These are phyloP conservation scores for Aspergillus ochraceus DNA, from an alignment of 2,329 filamentous ascomycete species.

Conservation along the genomic window DNA sequence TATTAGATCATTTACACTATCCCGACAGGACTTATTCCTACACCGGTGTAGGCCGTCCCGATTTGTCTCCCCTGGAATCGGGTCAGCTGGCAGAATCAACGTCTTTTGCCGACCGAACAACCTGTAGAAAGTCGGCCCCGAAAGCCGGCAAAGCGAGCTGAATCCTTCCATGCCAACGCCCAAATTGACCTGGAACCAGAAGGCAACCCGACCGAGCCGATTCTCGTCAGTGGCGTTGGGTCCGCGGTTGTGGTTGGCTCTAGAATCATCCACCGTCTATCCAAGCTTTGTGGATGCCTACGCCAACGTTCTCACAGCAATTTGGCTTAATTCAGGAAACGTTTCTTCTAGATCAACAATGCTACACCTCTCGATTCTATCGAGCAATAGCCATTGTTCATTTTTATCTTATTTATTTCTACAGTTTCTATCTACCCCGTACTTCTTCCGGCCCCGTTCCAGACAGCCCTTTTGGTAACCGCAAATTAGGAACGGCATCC, in stretches of 20 bases:
- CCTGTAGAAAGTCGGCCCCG: constrained; percentile 6
- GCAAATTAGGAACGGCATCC: background rate
- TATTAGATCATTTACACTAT: background rate
- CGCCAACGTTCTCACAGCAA: background rate
- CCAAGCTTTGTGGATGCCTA: constrained; percentile 12
- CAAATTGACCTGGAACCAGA: background rate
- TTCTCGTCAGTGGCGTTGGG: constrained; percentile 8
- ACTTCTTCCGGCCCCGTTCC: background rate
- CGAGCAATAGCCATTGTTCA: too few relatives aligned
- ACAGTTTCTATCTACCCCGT: too few relatives aligned
- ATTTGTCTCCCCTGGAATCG: background rate
- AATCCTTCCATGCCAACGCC: background rate
- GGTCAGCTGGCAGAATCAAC: background rate
- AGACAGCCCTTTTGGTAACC: background rate
- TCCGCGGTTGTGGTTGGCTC: constrained; percentile 5
- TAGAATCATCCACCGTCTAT: constrained; percentile 5
- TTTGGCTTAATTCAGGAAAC: background rate
- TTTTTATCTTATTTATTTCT: background rate
- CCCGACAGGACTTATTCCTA: too few relatives aligned
- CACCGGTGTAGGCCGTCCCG: too few relatives aligned
- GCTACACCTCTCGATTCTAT: too few relatives aligned
- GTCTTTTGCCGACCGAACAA: background rate
- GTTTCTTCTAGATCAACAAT: too few relatives aligned
- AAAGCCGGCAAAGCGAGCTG: constrained; percentile 1
- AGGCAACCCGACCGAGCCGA: constrained; percentile 16